These are phyloP conservation scores for Tricholoma furcatifolium DNA, from an alignment of 768 basidiomycete species.

Conservation along the genomic window DNA sequence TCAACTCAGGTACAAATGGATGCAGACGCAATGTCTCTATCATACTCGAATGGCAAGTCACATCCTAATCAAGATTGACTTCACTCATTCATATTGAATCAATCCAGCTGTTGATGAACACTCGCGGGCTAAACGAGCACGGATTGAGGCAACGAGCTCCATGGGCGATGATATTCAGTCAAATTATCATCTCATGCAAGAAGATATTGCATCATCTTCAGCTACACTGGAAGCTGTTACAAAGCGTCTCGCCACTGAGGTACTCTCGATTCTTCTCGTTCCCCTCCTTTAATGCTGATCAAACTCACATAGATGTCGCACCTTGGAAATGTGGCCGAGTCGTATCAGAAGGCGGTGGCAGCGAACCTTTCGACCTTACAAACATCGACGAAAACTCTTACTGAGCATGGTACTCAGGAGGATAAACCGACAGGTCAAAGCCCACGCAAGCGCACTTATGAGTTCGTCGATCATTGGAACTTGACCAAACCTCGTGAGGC, in stretches of 20 bases:
- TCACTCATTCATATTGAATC: not conserved
- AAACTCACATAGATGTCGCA: conserved; percentile 35
- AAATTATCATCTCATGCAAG: conserved; percentile 51
- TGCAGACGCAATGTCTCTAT: conserved; percentile 39
- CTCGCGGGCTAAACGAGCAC: conserved; percentile 62
- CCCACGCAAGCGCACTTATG: conserved; percentile 73
- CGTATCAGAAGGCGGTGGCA: conserved; percentile 41
- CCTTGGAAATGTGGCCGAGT: conserved; percentile 38
- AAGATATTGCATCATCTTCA: conserved; percentile 48
- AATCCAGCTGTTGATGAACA: conserved; percentile 59
- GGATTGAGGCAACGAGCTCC: conserved; percentile 55
- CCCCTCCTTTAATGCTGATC: not conserved
- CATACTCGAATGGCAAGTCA: conserved; percentile 44
- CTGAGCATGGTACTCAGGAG: conserved; percentile 56
- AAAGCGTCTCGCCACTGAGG: conserved; percentile 49
- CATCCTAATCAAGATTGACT: not conserved
- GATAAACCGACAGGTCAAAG: conserved; percentile 73
- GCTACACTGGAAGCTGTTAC: conserved; percentile 28
- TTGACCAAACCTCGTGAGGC: conserved; percentile 63
- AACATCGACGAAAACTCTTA: conserved; percentile 47
- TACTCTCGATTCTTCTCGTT: conserved; percentile 24
- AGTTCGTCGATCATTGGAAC: conserved; percentile 70
- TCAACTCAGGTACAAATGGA: conserved; percentile 51
- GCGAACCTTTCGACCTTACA: conserved; percentile 48
- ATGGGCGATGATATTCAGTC: conserved; percentile 50